Percentiles rank a stretch among this genome's conserved stretches.
phyloP scores from a whole-genome alignment of 306 rosid species.

The Pyrus bretschneideri region DNA sequence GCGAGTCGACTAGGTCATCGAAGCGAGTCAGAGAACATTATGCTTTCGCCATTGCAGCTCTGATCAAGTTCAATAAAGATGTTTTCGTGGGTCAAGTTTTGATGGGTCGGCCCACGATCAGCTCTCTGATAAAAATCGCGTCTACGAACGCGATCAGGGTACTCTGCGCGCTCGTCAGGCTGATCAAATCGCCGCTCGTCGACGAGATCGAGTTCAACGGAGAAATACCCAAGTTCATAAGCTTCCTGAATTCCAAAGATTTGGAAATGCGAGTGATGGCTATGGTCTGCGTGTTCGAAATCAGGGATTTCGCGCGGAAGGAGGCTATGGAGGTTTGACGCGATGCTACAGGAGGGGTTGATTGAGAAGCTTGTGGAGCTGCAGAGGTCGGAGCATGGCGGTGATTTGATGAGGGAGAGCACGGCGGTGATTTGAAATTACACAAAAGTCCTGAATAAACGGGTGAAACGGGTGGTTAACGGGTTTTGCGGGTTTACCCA shows the following conservation, averaged over 20 bases:
- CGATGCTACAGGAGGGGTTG: slow-evolving; percentile 63
- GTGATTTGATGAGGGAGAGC: slow-evolving; percentile 29
- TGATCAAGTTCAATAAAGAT: slow-evolving; percentile 77
- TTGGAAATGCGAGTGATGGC: slow-evolving; percentile 35
- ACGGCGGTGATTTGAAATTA: too few species aligned
- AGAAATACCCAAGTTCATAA: slow-evolving; percentile 43
- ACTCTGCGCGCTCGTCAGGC: slow-evolving; percentile 43
- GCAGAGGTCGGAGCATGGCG: slow-evolving; percentile 64
- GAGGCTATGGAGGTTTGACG: slow-evolving; percentile 54
- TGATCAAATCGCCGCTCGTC: slow-evolving; percentile 71
- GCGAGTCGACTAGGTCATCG: slow-evolving; percentile 11
- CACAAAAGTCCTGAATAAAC: too few species aligned
- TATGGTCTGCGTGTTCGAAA: slow-evolving; percentile 57
- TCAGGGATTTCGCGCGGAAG: slow-evolving; percentile 80
- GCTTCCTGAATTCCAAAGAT: slow-evolving; percentile 29
- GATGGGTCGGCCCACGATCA: slow-evolving; percentile 44
- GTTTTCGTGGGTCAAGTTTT: slow-evolving; percentile 79
- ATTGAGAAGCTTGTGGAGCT: slow-evolving; percentile 59
- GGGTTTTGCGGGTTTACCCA: too few species aligned
- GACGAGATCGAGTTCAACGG: slow-evolving; percentile 73
- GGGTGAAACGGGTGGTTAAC: too few species aligned
- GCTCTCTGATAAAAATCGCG: slow-evolving; percentile 41
- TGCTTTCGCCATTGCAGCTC: slow-evolving; percentile 34
- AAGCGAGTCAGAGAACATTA: too few species aligned
- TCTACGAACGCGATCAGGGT: slow-evolving; percentile 43